Percentiles rank a stretch among this genome's conserved stretches.
Conservation (phyloP, 2,329 filamentous ascomycete species). For the Epichloe aotearoae region DNA sequence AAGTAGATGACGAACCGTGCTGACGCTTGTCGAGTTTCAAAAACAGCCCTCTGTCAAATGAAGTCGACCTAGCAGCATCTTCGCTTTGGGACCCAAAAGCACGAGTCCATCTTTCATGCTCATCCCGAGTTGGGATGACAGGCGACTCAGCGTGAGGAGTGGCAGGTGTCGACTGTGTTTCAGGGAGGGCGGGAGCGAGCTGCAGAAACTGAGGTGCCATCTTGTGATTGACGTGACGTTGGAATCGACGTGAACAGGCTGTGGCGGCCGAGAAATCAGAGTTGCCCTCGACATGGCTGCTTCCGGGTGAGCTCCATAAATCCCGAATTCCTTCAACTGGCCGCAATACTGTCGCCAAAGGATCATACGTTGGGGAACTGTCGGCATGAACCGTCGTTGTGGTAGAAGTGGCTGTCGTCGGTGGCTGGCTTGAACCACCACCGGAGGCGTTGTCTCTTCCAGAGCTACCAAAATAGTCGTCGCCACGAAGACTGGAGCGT, state of each 20-base stretch:
- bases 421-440: conserved; percentile 15
- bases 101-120: conserved; percentile 26
- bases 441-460: conserved; percentile 22
- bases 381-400: conserved; percentile 12
- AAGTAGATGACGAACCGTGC: conserved; percentile 43
- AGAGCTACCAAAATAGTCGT: conserved; percentile 38
- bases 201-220: conserved; percentile 30
- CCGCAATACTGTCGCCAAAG: conserved; percentile 25
- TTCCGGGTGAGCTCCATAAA: not conserved
- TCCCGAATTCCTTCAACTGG: conserved; percentile 10
- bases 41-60: conserved; percentile 49
- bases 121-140: conserved; percentile 25
- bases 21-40: conserved; percentile 51
- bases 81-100: conserved; percentile 27
- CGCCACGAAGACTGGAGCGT: conserved; percentile 38
- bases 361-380: conserved; percentile 21
- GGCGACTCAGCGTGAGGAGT: conserved; percentile 25
- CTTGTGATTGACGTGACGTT: conserved; percentile 32
- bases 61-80: conserved; percentile 41
- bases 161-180: conserved; percentile 17
- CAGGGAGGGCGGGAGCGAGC: conserved; percentile 16
- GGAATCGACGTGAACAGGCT: conserved; percentile 13
- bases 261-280: conserved; percentile 11
- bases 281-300: not conserved
- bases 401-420: conserved; percentile 10